These are phyloP conservation scores for Arthrocladium fulminans DNA, from an alignment of 2,329 filamentous ascomycete species.

Conservation along the genomic window DNA sequence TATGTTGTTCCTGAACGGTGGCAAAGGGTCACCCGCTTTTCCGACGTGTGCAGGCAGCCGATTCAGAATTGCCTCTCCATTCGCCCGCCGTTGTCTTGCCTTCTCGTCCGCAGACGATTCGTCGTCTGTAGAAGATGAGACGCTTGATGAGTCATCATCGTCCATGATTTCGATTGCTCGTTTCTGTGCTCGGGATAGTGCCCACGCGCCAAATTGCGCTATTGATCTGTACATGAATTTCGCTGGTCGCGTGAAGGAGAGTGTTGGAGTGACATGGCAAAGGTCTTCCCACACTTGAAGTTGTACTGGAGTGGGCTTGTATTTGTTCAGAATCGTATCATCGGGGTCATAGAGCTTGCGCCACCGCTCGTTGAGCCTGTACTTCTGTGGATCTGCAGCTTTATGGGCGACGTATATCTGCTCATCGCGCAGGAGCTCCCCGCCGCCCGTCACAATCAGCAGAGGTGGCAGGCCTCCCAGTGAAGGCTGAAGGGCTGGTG, in stretches of 20 bases:
- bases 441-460: constrained; percentile 77
- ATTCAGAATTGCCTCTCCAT: constrained; percentile 20
- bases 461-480: constrained; percentile 83
- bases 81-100: constrained; percentile 14
- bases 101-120: constrained; percentile 22
- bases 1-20: constrained; percentile 75
- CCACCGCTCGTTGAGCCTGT: constrained; percentile 57
- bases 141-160: constrained; percentile 64
- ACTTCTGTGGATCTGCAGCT: constrained; percentile 71
- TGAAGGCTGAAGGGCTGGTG: constrained; percentile 76
- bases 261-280: constrained; percentile 81
- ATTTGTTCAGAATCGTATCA: constrained; percentile 48
- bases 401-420: constrained; percentile 95
- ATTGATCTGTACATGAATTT: constrained; percentile 93
- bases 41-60: constrained; percentile 48
- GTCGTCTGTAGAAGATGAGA: constrained; percentile 21
- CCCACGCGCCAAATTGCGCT: constrained; percentile 90
- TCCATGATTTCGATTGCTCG: constrained; percentile 71
- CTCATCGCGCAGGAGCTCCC: constrained; percentile 83
- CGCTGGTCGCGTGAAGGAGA: constrained; percentile 93
- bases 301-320: constrained; percentile 80
- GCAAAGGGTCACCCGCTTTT: constrained; percentile 76
- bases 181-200: constrained; percentile 71
- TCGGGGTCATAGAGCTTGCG: constrained; percentile 55
- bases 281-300: constrained; percentile 94